Percentiles rank a stretch among this genome's conserved stretches.
phyloP scores from a whole-genome alignment of 106 monocot species.

The Chionographis japonica region DNA sequence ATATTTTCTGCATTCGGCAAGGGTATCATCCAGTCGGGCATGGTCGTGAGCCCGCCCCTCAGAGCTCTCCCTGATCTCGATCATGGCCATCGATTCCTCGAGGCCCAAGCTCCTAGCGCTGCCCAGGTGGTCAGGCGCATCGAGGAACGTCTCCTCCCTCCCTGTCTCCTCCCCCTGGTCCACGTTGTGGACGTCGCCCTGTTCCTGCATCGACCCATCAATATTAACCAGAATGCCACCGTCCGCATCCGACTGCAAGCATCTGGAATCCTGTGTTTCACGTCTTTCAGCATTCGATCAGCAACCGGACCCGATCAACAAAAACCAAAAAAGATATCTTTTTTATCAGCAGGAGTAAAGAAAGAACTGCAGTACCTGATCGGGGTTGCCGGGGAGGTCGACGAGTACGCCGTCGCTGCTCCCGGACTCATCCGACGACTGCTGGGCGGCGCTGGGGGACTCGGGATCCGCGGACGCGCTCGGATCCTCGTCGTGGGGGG shows the following conservation, averaged over 20 bases:
- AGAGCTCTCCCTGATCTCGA: slow-evolving; percentile 54
- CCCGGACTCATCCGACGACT: slow-evolving; percentile 43
- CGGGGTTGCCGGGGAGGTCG: slow-evolving; percentile 51
- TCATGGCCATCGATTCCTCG: slow-evolving; percentile 59
- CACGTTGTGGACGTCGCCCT: not conserved
- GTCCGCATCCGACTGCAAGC: slow-evolving; percentile 32
- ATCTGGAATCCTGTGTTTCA: slow-evolving; percentile 28
- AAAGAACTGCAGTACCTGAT: slow-evolving; percentile 28
- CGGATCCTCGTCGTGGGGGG: not conserved
- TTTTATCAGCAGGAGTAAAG: not conserved
- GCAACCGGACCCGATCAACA: not conserved
- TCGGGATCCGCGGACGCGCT: slow-evolving; percentile 7
- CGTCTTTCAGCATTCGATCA: not conserved
- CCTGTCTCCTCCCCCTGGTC: slow-evolving; percentile 28
- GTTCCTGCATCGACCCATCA: slow-evolving; percentile 77
- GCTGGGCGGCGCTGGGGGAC: slow-evolving; percentile 21
- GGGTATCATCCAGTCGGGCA: slow-evolving; percentile 25
- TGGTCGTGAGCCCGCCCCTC: slow-evolving; percentile 6
- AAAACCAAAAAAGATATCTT: not conserved
- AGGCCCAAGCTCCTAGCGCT: slow-evolving; percentile 25
- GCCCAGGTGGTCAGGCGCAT: slow-evolving; percentile 65
- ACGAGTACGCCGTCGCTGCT: slow-evolving; percentile 96
- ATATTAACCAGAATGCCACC: slow-evolving; percentile 71
- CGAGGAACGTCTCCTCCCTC: slow-evolving; percentile 76
- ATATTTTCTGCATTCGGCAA: slow-evolving; percentile 57